Base-by-base conservation (phyloP, 2,329 filamentous ascomycete species). In the Pseudogymnoascus sp. region DNA sequence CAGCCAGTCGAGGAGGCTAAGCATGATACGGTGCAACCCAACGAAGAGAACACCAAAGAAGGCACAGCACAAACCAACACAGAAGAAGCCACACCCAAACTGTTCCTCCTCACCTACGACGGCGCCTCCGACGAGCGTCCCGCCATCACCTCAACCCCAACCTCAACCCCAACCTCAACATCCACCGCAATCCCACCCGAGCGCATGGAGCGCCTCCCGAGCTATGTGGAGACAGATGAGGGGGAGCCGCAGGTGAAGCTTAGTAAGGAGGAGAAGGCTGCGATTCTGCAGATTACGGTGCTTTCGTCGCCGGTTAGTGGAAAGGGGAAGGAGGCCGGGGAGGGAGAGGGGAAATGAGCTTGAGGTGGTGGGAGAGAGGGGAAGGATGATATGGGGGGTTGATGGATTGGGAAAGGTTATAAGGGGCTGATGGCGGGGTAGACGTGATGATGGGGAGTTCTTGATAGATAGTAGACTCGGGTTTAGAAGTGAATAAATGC, bases 231-330 rank as follows among this genome's bases (percentile, higher is more conserved):
- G 25, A 35, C 32, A 18, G 28, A 57, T 34, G 32, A 57, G 25
- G 50, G 50, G 5, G n/a, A 16, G 18, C 50, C 50, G 32, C 1
- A 3, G 32, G 50, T 57, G 50, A 12, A 32, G 50, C 11, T 57
- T 12, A 57, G 25, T 18, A 32, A 11, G 25, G 50, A 32, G n/a
- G 50, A 57, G 50, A 57, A 16, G 50, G 50, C 50, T 16, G 25
- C 25, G n/a, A 57, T 57, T 57, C 11, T 57, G 50, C 50, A 57
- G 50, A 32, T 35, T 57, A 32, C 50, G n/a, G 50, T 57, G 11
- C 2, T 43, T 2, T 22, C 18, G 11, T 43, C 39, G 39, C 39
- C 39, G 4, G 18, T 14, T 25, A 22, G 20, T 18, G 39, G 20
- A 20, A 18, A 20, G 38, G 16, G 16, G 8, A 9, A 9, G 11